Evolutionary conservation across 129 eudicot species (phyloP), one percentile per base, ranked within the genome.

Genomic region (Flaveria trinervia): DNA sequence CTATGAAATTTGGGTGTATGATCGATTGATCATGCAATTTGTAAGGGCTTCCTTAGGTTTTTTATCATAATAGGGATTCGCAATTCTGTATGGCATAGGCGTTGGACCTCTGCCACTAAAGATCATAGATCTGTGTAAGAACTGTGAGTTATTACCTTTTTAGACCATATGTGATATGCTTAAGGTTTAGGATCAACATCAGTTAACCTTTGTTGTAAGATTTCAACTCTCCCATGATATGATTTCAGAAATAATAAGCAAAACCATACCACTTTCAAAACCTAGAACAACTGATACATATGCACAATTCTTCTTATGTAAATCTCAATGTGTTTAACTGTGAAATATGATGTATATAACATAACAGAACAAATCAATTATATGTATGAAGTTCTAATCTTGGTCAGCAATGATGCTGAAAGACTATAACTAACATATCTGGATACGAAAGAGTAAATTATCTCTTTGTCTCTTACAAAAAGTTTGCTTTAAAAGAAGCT

Each of bases 271-370:
- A 65, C 26, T 65, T 39, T 39, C 30, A 20, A 68, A 30, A 43
- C 30, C 9, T 4, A 20, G 28, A 56, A 14, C 43, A 50, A 39
- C 52, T 76, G 52, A 65, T 65, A 10, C 4, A 30, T 20, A 26
- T 30, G 46, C n/a, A 51, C 25, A 60, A 49, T 11, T 75, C 5
- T 45, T 65, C 14, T 15, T 65, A 64, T 75, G 72, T 18, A 49
- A 65, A 30, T n/a, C 25, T 23, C 55, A 51, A 33, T 76, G 65
- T 22, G 16, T 68, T 36, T 36, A 36, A 18, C 54, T 30, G 39
- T 15, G 52, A 57, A 12, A 10, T 45, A 30, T 45, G 49, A 9
- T 22, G 33, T 57, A 36, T 4, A 57, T 22, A 57, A 9, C 11
- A 57, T 10, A 8, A 57, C 23, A 57, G 16, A 22, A 57, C 30